Evolutionary conservation across 108 stramenopile species (phyloP), one percentile per base, ranked within the genome.

Genomic region (Nitzschia inconspicua): DNA sequence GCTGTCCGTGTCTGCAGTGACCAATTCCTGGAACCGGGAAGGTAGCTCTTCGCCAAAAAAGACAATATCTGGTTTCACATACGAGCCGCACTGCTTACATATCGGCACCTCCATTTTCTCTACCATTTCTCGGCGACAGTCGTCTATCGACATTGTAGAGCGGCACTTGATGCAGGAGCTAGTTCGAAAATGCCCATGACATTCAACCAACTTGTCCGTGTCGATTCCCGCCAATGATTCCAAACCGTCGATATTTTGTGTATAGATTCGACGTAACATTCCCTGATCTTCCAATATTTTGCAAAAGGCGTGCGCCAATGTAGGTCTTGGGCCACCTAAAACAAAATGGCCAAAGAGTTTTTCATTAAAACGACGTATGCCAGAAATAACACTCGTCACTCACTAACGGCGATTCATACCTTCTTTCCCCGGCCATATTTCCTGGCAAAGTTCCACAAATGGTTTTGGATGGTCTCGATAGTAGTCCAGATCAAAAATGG

Each of bases 181-280:
- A 0, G 86, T 82, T 5, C 91, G 85, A 47, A 96, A 93, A 54
- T 89, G 83, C 19, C 97, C 97, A 60, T 98, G 97, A 47, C 93
- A 94, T 72, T 96, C 92, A 19, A 98, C 74, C 35, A 95, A 47
- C 59, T 76, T 66, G 4, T 96, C 94, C 26, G 70, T 76, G 6
- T 80, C 74, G 16, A 95, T 70, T 3, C 93, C 94, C 7, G 94
- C 92, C 23, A 85, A 47, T 25, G 66, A 58, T 56, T 98, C 97
- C 47, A 98, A 63, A 34, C 89, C 89, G 64, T 98, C 97, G 63
- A 98, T 96, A 65, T 98, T 98, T 62, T 98, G 97, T 4, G 95
- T 89, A 52, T 93, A 96, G 48, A 75, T 77, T 42, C 95, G 70
- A 28, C 89, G 56, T 19, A 98, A 56, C 35, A 80, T 29, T 0